Evolutionary conservation across 2,329 filamentous ascomycete species (phyloP).

Genomic region (Exophiala xenobiotica): DNA sequence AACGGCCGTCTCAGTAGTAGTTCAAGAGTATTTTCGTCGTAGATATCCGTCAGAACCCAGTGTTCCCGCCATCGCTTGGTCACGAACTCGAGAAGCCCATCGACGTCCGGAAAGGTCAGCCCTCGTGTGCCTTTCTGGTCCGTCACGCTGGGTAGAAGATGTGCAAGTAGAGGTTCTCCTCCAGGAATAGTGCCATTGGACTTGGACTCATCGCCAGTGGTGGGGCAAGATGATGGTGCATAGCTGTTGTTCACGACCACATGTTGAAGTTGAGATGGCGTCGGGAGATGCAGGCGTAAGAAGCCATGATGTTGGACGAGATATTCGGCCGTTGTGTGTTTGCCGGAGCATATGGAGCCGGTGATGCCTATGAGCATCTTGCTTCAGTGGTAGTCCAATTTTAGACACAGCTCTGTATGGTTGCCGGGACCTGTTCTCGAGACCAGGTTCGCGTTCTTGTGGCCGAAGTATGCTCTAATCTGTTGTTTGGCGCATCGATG

Average conservation of each 20-base stretch:
- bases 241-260: too few species aligned
- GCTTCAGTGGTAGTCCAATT: too few species aligned
- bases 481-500: too few species aligned
- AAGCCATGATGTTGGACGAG: conserved; percentile 83
- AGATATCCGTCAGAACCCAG: conserved; percentile 84
- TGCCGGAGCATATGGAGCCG: conserved; percentile 81
- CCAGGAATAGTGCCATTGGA: neutral
- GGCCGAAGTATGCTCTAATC: too few species aligned
- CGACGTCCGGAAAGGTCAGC: conserved; percentile 47
- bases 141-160: conserved; percentile 29
- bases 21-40: conserved; percentile 70
- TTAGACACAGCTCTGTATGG: too few species aligned
- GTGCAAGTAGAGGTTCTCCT: conserved; percentile 6
- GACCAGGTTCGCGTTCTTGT: too few species aligned
- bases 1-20: conserved; percentile 77
- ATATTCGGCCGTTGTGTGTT: conserved; percentile 84
- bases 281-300: conserved; percentile 64
- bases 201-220: too few species aligned
- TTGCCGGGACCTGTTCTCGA: too few species aligned
- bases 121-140: conserved; percentile 30
- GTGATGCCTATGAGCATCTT: conserved; percentile 57
- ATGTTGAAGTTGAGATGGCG: conserved; percentile 38
- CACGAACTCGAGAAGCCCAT: conserved; percentile 76
- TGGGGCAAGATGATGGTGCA: conserved; percentile 2
- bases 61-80: conserved; percentile 78